phyloP scores from a whole-genome alignment of 495 filamentous ascomycete species.

The Hypoxylon lienhwacheense region DNA sequence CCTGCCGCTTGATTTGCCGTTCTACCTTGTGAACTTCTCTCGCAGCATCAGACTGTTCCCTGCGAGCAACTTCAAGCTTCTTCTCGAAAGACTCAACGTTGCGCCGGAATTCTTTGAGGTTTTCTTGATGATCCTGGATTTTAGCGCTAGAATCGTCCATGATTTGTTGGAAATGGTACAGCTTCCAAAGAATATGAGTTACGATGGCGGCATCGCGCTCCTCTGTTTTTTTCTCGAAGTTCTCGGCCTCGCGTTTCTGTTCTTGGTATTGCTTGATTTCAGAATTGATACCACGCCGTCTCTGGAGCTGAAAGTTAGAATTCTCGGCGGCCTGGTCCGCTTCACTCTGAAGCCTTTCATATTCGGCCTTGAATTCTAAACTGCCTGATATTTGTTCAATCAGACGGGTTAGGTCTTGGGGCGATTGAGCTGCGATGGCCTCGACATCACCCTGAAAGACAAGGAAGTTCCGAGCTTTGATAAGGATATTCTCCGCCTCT shows the following conservation, averaged over 20 bases:
- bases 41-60: constrained; percentile 76
- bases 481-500: constrained; percentile 92
- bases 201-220: constrained; percentile 92
- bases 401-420: constrained; percentile 88
- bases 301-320: constrained; percentile 80
- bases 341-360: constrained; percentile 83
- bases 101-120: constrained; percentile 90
- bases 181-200: constrained; percentile 93
- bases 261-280: constrained; percentile 98
- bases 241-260: constrained; percentile 94
- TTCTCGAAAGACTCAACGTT: constrained; percentile 83
- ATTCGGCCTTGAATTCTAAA: constrained; percentile 92
- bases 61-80: constrained; percentile 82
- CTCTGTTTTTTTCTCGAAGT: constrained; percentile 81
- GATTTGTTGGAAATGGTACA: constrained; percentile 90
- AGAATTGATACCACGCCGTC: constrained; percentile 91
- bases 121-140: constrained; percentile 92
- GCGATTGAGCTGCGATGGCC: constrained; percentile 92
- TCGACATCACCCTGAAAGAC: constrained; percentile 99
- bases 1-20: constrained; percentile 76
- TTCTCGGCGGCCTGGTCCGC: constrained; percentile 86
- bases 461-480: constrained; percentile 96
- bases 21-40: constrained; percentile 81
- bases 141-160: constrained; percentile 90
- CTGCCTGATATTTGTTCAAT: constrained; percentile 98